Evolutionary conservation across 306 rosid genomes (phyloP).

Genomic region (Clitoria ternatea): DNA sequence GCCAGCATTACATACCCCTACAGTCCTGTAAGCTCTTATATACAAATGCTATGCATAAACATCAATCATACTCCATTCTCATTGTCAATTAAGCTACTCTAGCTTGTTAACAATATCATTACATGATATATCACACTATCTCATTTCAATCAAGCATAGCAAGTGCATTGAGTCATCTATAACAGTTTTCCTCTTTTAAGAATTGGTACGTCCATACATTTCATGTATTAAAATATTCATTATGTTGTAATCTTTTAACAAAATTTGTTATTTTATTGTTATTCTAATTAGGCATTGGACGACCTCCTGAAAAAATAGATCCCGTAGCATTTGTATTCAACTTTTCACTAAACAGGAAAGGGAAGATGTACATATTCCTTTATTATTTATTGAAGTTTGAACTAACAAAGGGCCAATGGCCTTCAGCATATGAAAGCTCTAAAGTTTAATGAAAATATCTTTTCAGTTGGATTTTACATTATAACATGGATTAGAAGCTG

Average conservation of each 20-base stretch:
- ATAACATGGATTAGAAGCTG: slow-evolving; percentile 65
- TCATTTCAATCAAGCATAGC: too few species aligned
- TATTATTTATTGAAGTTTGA: not conserved
- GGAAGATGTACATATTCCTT: slow-evolving; percentile 51
- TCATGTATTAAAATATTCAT: not conserved
- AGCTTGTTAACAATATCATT: too few species aligned
- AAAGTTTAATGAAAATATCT: slow-evolving; percentile 8
- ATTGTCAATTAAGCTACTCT: too few species aligned
- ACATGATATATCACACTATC: too few species aligned
- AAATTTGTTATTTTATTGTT: slow-evolving; percentile 5
- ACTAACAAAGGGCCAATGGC: not conserved
- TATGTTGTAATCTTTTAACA: not conserved
- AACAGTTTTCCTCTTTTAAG: slow-evolving; percentile 80
- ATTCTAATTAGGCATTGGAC: slow-evolving; percentile 45
- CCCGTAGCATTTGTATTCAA: slow-evolving; percentile 72
- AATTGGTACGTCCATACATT: slow-evolving; percentile 46
- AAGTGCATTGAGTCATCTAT: too few species aligned
- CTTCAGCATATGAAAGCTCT: slow-evolving; percentile 11
- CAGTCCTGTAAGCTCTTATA: too few species aligned
- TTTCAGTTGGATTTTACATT: slow-evolving; percentile 78
- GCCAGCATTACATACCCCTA: too few species aligned
- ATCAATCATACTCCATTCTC: too few species aligned
- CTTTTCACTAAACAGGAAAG: slow-evolving; percentile 74
- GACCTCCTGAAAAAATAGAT: slow-evolving; percentile 61
- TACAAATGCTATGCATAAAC: too few species aligned